Evolutionary conservation across 495 filamentous ascomycete genomes (phyloP), one percentile per base, ranked within the genome.

Genomic region (Penicillium angulare): DNA sequence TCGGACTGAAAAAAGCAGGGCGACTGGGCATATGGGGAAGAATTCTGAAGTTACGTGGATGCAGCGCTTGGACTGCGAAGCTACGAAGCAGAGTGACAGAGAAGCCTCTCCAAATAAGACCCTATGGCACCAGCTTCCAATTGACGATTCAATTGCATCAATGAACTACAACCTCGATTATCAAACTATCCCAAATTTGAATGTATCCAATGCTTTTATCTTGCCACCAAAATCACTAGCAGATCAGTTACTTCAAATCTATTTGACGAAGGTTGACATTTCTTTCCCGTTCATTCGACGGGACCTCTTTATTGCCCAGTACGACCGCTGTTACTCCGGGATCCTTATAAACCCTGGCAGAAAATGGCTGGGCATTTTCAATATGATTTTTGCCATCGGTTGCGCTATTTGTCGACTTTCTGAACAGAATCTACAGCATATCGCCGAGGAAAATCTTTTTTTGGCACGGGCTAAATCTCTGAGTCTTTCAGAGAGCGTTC

Each of bases 31-130:
- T 12, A 29, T 29, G 26, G 26, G 26, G 18, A 83, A 83, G 52
- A 81, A 76, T 43, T 85, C 81, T 1, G 80, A 82, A 38, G 61
- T 84, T 17, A 69, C 68, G 29, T 85, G 83, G 82, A 72, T 84
- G 47, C 78, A 79, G 16, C 29, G 13, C 16, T 17, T 44, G 24
- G 39, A 42, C 12, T 7, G 2, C 13, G 39, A 42, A 26, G 7
- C 39, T 21, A 23, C 15, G 3, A 23, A 15, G 13, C 3, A 10
- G 18, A n/a, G n/a, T n/a, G n/a, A 18, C 17, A 18, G 17, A 42
- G 12, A 24, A n/a, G n/a, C n/a, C n/a, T n/a, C n/a, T n/a, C n/a
- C n/a, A n/a, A n/a, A n/a, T n/a, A n/a, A n/a, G n/a, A n/a, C n/a
- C n/a, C n/a, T n/a, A 12, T 13, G 18, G 18, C 17, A 13, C 9